phyloP scores from a whole-genome alignment of 768 basidiomycete genomes.

The Pleurotus platypus region DNA sequence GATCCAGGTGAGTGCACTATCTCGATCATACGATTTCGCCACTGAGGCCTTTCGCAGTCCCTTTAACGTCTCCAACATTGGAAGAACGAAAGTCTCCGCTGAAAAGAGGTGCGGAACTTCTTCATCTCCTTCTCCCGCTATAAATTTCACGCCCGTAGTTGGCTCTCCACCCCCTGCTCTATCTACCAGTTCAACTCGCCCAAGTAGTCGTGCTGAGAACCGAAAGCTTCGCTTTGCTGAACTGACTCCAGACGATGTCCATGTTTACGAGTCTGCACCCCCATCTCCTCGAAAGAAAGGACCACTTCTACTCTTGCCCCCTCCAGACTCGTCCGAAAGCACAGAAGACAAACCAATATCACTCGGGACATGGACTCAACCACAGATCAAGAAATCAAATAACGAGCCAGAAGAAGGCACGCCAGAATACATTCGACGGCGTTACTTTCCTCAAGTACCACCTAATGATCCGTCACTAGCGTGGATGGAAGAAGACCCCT shows the following conservation, averaged over 20 bases:
- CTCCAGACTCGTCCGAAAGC: conserved; percentile 31
- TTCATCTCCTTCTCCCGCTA: conserved; percentile 7
- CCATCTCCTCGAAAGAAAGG: conserved; percentile 63
- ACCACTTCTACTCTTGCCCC: conserved; percentile 49
- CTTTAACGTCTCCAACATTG: background rate
- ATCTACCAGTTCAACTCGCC: conserved; percentile 50
- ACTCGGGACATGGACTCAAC: conserved; percentile 5
- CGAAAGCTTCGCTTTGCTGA: conserved; percentile 75
- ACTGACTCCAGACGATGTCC: conserved; percentile 66
- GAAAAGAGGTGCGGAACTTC: conserved; percentile 1
- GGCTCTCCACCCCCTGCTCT: conserved; percentile 44
- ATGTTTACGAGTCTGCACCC: conserved; percentile 82
- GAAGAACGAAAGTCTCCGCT: background rate
- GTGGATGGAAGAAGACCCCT: conserved; percentile 59
- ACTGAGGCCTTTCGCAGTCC: conserved; percentile 9
- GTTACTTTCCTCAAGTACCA: conserved; percentile 75
- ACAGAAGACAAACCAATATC: conserved; percentile 22
- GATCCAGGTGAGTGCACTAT: too few species aligned
- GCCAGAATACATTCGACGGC: conserved; percentile 77
- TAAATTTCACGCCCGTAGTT: conserved; percentile 10
- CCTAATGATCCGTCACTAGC: conserved; percentile 69
- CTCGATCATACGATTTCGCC: too few species aligned
- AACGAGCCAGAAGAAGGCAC: conserved; percentile 61
- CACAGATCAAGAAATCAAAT: conserved; percentile 1
- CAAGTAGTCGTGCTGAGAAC: conserved; percentile 48